These are phyloP conservation scores for Elaphomyces granulatus DNA, from an alignment of 495 filamentous ascomycete genomes.

Conservation along the genomic window DNA sequence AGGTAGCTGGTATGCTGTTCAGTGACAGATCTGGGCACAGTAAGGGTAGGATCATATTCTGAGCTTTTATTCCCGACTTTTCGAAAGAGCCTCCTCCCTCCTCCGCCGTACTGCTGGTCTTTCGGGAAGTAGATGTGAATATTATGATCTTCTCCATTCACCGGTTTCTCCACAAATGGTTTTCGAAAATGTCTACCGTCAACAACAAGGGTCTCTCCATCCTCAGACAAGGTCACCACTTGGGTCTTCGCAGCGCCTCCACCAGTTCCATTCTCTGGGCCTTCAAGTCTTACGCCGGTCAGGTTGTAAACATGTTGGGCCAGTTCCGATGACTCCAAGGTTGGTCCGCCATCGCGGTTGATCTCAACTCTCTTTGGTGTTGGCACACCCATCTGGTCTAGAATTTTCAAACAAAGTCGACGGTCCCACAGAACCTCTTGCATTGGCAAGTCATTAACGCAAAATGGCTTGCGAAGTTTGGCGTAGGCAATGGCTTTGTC, in stretches of 20 bases:
- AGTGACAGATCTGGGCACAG: conserved; percentile 61
- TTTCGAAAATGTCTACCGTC: conserved; percentile 73
- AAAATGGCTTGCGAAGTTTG: conserved; percentile 81
- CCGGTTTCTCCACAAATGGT: conserved; percentile 96
- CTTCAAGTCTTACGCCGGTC: conserved; percentile 65
- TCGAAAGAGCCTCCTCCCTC: conserved; percentile 81
- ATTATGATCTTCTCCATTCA: conserved; percentile 97
- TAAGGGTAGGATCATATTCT: conserved; percentile 67
- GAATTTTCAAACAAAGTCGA: conserved; percentile 68
- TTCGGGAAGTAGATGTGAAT: conserved; percentile 94
- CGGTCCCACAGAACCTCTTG: conserved; percentile 97
- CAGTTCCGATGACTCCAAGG: conserved; percentile 56
- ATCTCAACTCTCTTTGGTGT: conserved; percentile 87
- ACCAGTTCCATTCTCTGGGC: conserved; percentile 56
- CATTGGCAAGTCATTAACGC: conserved; percentile 96
- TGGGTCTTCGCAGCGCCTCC: conserved; percentile 41
- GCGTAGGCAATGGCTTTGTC: conserved; percentile 96
- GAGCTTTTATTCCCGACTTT: conserved; percentile 98
- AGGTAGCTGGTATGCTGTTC: conserved; percentile 72
- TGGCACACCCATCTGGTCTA: conserved; percentile 78
- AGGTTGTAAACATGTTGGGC: conserved; percentile 63
- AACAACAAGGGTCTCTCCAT: conserved; percentile 74
- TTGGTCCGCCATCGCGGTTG: conserved; percentile 84
- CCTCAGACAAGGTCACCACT: conserved; percentile 68
- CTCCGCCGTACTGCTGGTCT: conserved; percentile 57